phyloP scores from a whole-genome alignment of 2,329 filamentous ascomycete genomes.

The Hymenoscyphus occultus region DNA sequence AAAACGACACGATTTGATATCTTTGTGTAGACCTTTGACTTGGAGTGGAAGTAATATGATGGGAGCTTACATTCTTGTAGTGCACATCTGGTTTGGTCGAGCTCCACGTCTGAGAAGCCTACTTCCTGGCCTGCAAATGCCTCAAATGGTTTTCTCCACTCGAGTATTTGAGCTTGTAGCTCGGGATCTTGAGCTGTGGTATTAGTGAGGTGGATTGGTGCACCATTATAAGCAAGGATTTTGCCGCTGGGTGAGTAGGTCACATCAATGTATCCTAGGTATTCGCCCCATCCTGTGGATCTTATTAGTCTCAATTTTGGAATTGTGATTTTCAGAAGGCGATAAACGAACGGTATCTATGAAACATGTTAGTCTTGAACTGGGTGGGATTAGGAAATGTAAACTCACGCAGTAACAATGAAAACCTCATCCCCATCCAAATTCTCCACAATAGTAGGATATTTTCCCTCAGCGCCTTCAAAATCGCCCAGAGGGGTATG shows the following conservation, averaged over 20 bases:
- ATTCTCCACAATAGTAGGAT: conserved; percentile 62
- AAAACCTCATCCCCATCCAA: conserved; percentile 60
- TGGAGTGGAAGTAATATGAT: neutral
- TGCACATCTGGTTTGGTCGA: conserved; percentile 60
- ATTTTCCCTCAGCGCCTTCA: conserved; percentile 54
- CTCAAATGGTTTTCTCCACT: conserved; percentile 60
- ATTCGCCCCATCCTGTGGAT: conserved; percentile 55
- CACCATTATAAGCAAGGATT: conserved; percentile 60
- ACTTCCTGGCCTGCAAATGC: conserved; percentile 56
- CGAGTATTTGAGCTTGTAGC: conserved; percentile 56
- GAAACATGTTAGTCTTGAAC: neutral
- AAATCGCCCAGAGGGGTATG: conserved; percentile 60
- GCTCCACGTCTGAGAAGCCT: conserved; percentile 50
- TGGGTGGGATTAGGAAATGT: no score
- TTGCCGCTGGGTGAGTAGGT: conserved; percentile 59
- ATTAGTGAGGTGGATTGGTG: conserved; percentile 63
- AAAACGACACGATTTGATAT: neutral
- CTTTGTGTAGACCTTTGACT: neutral
- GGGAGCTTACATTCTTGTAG: conserved; percentile 48
- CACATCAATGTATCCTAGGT: conserved; percentile 65
- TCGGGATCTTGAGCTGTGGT: conserved; percentile 53
- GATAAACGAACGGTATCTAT: neutral
- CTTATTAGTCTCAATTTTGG: conserved; percentile 5
- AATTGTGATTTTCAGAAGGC: neutral
- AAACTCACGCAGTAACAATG: conserved; percentile 57